Percentiles rank a stretch among this genome's conserved stretches.
Conservation (phyloP, 2,329 filamentous ascomycete species). For the Cladosporium velox region DNA sequence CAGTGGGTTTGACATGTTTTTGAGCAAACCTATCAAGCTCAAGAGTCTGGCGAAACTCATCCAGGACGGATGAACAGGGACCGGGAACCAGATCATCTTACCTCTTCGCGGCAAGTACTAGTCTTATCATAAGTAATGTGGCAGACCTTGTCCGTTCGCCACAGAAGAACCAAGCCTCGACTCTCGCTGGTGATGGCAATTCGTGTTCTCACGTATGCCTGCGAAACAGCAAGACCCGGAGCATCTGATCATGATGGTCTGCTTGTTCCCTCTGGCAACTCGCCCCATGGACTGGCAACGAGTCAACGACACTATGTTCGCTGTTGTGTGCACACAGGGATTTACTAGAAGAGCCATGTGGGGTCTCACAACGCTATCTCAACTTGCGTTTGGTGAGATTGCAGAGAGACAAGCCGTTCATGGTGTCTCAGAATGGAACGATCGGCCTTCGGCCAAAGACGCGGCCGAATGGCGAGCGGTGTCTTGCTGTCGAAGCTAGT, state of each 20-base stretch:
- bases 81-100: background rate
- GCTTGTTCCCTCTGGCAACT: background rate
- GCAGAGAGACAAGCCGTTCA: background rate
- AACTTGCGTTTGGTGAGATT: background rate
- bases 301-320: background rate
- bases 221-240: background rate
- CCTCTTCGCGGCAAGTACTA: background rate
- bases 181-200: background rate
- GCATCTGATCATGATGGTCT: background rate
- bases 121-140: background rate
- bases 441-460: background rate
- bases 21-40: constrained; percentile 38
- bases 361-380: background rate
- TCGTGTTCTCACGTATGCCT: background rate
- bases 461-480: background rate
- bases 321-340: background rate
- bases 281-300: background rate
- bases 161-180: background rate
- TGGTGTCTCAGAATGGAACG: background rate
- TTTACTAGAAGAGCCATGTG: background rate
- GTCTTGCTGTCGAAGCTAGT: background rate
- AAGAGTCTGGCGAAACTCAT: constrained; percentile 40
- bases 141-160: background rate
- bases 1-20: constrained; percentile 34
- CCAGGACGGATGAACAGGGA: background rate